A percentile compares a stretch with the other conserved stretches of the same genome.
These are phyloP conservation scores for Lecanicillium sp. DNA, from an alignment of 2,329 filamentous ascomycete species.

Conservation along the genomic window DNA sequence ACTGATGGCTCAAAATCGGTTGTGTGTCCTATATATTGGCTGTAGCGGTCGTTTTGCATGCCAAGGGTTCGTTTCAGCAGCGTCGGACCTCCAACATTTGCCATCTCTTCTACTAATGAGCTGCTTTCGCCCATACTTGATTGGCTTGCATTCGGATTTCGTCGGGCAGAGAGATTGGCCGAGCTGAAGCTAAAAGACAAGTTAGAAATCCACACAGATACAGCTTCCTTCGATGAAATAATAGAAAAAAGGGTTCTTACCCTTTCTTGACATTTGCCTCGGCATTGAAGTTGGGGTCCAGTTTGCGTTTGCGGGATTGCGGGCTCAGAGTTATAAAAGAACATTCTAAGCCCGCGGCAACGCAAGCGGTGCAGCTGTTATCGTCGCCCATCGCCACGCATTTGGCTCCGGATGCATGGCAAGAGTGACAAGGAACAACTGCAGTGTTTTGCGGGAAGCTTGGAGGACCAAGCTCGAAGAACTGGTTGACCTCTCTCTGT, in stretches of 20 bases:
- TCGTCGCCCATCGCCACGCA: conserved; percentile 71
- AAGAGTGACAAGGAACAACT: conserved; percentile 59
- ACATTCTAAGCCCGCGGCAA: conserved; percentile 6
- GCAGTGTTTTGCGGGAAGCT: conserved; percentile 45
- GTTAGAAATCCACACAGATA: conserved; percentile 1
- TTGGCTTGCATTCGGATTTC: conserved; percentile 47
- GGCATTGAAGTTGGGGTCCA: conserved; percentile 54
- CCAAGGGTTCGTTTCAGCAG: conserved; percentile 63
- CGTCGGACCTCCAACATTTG: conserved; percentile 58
- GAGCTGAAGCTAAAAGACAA: conserved; percentile 34
- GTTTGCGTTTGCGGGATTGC: conserved; percentile 70
- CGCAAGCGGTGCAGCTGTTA: conserved; percentile 45
- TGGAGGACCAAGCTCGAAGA: conserved; percentile 38
- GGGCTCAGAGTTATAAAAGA: conserved; percentile 40
- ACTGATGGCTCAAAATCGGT: conserved; percentile 79
- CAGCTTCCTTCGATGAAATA: not conserved
- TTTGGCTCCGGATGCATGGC: conserved; percentile 63
- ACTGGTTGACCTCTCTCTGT: too few species aligned
- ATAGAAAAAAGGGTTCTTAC: conserved; percentile 35
- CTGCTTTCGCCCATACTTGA: conserved; percentile 55
- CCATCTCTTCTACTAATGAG: conserved; percentile 61
- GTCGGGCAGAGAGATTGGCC: conserved; percentile 42
- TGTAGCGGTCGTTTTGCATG: conserved; percentile 69
- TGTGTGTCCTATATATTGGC: conserved; percentile 75
- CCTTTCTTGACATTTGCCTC: conserved; percentile 60